Evolutionary conservation across 176 grass and related monocot genomes (phyloP).

Genomic region (Phyllostachys edulis): DNA sequence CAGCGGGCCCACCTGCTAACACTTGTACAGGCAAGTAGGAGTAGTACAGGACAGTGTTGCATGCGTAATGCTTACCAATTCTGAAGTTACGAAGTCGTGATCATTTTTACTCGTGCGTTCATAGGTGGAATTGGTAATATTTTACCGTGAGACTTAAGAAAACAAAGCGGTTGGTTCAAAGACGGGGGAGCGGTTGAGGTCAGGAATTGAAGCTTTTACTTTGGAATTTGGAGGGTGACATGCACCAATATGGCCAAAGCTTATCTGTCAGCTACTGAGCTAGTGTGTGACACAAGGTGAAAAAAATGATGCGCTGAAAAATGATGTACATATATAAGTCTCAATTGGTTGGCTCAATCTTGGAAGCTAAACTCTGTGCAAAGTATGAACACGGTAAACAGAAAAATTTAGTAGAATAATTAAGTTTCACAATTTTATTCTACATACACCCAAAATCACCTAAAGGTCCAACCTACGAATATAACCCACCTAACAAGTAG

Average conservation of each 20-base stretch:
- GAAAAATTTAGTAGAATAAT: too few species aligned
- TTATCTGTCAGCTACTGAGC: background rate
- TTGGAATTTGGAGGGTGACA: slow-evolving; percentile 18
- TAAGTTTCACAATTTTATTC: too few species aligned
- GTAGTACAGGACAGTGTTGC: background rate
- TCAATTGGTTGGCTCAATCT: background rate
- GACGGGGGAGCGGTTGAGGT: background rate
- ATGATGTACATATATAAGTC: background rate
- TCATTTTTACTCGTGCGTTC: background rate
- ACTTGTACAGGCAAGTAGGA: background rate
- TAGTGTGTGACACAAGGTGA: background rate
- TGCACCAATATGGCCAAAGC: slow-evolving; percentile 9
- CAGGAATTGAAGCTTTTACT: background rate
- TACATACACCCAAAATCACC: too few species aligned
- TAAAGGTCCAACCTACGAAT: too few species aligned
- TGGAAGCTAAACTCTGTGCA: background rate
- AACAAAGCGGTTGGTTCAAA: slow-evolving; percentile 21
- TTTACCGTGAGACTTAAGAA: slow-evolving; percentile 22
- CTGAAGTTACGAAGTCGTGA: background rate
- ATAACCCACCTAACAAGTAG: too few species aligned
- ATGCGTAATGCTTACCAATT: background rate
- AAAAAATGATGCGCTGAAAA: background rate
- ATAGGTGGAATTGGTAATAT: background rate
- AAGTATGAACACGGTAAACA: background rate
- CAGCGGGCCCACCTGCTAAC: too few species aligned